These are phyloP conservation scores for Rhododendron vialii DNA, from an alignment of 148 eudicot species.

Conservation along the genomic window DNA sequence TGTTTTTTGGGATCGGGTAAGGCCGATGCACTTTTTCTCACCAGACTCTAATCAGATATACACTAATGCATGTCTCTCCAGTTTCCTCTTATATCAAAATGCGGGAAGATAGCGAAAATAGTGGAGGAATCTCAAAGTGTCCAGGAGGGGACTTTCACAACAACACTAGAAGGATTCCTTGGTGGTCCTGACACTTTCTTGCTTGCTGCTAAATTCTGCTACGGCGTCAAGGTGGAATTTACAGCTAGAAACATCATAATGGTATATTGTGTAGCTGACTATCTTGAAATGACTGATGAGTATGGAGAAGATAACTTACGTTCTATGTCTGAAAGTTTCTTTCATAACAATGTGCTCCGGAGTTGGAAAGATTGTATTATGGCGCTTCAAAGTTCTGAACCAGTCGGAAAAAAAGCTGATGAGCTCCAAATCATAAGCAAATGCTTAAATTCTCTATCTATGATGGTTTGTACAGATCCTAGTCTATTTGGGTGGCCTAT, in stretches of 20 bases:
- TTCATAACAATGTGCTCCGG: constrained; percentile 59
- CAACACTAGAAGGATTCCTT: constrained; percentile 61
- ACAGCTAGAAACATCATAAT: constrained; percentile 61
- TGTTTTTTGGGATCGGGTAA: not conserved
- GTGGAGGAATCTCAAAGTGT: constrained; percentile 35
- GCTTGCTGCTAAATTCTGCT: constrained; percentile 70
- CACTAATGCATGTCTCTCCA: constrained; percentile 25
- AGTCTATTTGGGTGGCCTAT: constrained; percentile 99
- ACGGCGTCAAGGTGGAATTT: constrained; percentile 57
- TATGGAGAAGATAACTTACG: constrained; percentile 77
- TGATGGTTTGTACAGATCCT: constrained; percentile 91
- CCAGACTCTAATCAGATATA: not conserved
- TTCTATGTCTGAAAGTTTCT: constrained; percentile 52
- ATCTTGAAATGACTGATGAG: constrained; percentile 80
- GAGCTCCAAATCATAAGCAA: constrained; percentile 53
- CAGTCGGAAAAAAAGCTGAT: constrained; percentile 48
- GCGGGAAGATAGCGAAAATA: constrained; percentile 62
- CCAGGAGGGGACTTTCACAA: constrained; percentile 19
- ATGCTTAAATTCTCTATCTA: constrained; percentile 63
- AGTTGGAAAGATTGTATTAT: constrained; percentile 87
- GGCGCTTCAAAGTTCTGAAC: constrained; percentile 73
- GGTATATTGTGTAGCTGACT: constrained; percentile 75
- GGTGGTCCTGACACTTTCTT: constrained; percentile 75
- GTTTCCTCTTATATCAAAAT: constrained; percentile 90
- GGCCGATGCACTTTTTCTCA: not conserved